A percentile compares a stretch with the other conserved stretches of the same genome.
These are phyloP conservation scores for Cucumis hystrix DNA, from an alignment of 306 rosid species.

Conservation along the genomic window DNA sequence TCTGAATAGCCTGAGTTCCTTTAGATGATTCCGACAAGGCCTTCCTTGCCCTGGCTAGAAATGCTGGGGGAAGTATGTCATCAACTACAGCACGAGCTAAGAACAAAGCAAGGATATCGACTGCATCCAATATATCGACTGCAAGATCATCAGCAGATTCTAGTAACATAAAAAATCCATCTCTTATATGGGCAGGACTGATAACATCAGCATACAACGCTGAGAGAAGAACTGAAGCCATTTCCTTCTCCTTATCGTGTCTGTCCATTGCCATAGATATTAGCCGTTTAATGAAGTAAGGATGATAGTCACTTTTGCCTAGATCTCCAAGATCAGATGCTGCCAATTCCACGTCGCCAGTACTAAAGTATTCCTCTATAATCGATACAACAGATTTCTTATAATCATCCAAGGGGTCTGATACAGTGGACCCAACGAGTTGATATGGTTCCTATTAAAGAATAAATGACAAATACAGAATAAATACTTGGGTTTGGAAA, in stretches of 20 bases:
- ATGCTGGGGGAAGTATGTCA: conserved; percentile 95
- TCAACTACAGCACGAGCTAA: conserved; percentile 97
- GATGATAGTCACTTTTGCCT: conserved; percentile 77
- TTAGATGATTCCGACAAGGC: conserved; percentile 83
- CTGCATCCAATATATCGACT: conserved; percentile 89
- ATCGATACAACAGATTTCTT: conserved; percentile 76
- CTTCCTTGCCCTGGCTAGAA: conserved; percentile 66
- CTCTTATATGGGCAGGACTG: conserved; percentile 76
- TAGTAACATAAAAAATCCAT: conserved; percentile 84
- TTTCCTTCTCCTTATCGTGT: conserved; percentile 97
- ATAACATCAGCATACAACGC: conserved; percentile 91
- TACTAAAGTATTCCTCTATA: conserved; percentile 84
- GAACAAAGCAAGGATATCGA: conserved; percentile 84
- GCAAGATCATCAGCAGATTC: conserved; percentile 98
- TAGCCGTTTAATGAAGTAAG: conserved; percentile 87
- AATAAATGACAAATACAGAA: background rate
- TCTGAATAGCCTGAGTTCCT: conserved; percentile 69
- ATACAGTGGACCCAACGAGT: conserved; percentile 66
- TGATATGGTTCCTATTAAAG: conserved; percentile 80
- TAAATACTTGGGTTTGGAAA: background rate
- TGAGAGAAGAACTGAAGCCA: conserved; percentile 95
- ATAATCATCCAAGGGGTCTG: conserved; percentile 85
- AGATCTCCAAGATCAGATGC: conserved; percentile 84
- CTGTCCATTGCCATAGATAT: conserved; percentile 95
- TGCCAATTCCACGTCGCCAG: conserved; percentile 70